These are phyloP conservation scores for rapeseed (Brassica napus) DNA, from an alignment of 345 rosid genomes.

Conservation along the genomic window DNA sequence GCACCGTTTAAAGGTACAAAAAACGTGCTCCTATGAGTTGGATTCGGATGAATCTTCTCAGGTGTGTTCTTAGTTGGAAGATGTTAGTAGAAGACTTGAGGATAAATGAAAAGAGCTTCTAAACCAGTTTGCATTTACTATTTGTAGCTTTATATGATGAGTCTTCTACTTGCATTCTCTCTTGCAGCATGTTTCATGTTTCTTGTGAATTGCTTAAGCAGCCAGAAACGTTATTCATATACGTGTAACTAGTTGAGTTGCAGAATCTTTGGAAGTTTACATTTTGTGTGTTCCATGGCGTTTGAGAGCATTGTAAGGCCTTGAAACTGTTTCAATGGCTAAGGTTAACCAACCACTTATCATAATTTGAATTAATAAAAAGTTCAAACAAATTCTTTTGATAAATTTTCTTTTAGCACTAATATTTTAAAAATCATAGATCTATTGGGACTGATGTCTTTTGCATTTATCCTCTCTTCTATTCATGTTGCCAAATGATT, in stretches of 20 bases:
- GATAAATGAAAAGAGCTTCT: slow-evolving; percentile 21
- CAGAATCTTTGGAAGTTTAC: neutral
- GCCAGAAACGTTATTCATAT: slow-evolving; percentile 22
- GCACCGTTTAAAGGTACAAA: slow-evolving; percentile 21
- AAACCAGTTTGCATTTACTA: slow-evolving; percentile 15
- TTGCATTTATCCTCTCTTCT: neutral
- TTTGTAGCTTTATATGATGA: neutral
- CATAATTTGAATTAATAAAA: no score
- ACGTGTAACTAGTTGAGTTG: slow-evolving; percentile 24
- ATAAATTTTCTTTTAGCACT: no score
- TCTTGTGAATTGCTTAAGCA: slow-evolving; percentile 1
- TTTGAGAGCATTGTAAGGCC: neutral
- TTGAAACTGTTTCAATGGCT: no score
- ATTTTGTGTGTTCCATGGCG: neutral
- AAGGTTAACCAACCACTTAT: no score
- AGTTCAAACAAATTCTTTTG: no score
- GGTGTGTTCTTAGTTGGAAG: slow-evolving; percentile 34
- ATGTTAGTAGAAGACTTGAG: slow-evolving; percentile 27
- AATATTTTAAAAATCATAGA: no score
- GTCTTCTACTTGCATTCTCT: slow-evolving; percentile 24
- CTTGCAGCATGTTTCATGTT: slow-evolving; percentile 15
- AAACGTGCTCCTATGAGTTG: slow-evolving; percentile 22
- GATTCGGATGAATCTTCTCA: slow-evolving; percentile 25
- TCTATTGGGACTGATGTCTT: no score
- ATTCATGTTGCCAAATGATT: slow-evolving; percentile 12